Base-by-base conservation (phyloP, 2,329 filamentous ascomycete species). In the Sporothrix dimorphospora region DNA sequence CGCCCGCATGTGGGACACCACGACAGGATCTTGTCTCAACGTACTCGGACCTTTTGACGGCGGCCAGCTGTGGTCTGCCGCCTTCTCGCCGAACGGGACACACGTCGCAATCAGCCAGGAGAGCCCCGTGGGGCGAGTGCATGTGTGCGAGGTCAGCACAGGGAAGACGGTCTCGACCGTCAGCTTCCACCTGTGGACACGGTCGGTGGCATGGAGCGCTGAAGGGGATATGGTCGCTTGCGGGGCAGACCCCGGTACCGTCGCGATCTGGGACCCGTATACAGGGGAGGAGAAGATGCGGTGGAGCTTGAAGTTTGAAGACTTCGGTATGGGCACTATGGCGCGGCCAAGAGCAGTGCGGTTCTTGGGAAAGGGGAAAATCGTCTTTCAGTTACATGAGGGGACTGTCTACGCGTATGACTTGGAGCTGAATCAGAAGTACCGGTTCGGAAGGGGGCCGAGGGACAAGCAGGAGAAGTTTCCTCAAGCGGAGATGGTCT, bases 91-190 rank as follows among this genome's bases (percentile, higher is more conserved):
- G 14, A 24, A 38, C 55, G 27, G 27, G 6, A 59, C 16, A 19
- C 55, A 59, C 55, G 16, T 59, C 16, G 55, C 55, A 14, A 38
- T 59, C 27, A 59, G 55, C 55, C 55, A 59, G 30, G 55, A 59
- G 34, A 55, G 55, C 16, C 55, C 55, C 14, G 5, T 8, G 14
- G 55, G 55, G 5, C 27, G 30, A 4, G 55, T 59, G 12, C 55
- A 59, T 12, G 55, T 59, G 14, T 59, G 55, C 55, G 55, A 59
- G 14, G 27, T 59, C 55, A n/a, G 16, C 30, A 34, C 55, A 2
- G 55, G 55, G 2, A 34, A 59, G 30, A 59, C 30, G 27, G 3
- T 59, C 14, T 59, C 55, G 21, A 38, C 55, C 6, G 55, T 30
- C 30, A 19, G 30, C 27, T 59, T 59, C 16, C 55, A 59, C 14